A percentile compares a stretch with the other conserved stretches of the same genome.
Evolutionary conservation across 345 rosid species (phyloP).

Genomic region (Camelina neglecta): DNA sequence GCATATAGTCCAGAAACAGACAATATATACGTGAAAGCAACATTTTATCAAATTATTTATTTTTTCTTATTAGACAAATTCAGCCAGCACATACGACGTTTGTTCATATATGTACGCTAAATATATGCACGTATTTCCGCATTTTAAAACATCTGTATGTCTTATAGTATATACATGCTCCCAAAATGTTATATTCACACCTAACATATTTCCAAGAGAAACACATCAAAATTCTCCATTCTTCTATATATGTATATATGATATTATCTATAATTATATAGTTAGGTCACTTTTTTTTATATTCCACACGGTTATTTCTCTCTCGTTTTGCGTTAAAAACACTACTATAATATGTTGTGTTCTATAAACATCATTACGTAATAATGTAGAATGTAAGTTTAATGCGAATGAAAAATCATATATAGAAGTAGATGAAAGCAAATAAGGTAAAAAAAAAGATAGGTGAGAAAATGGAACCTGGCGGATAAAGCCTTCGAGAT

Average conservation of each 20-base stretch:
- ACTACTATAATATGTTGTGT: too few species aligned
- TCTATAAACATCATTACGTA: too few species aligned
- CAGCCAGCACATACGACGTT: conserved; percentile 36
- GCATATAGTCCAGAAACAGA: conserved; percentile 36
- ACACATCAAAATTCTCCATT: not conserved
- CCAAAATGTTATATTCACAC: conserved; percentile 4
- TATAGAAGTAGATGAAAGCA: not conserved
- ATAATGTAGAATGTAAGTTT: not conserved
- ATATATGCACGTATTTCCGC: not conserved
- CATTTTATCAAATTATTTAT: conserved; percentile 29
- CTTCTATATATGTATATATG: not conserved
- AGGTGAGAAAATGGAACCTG: conserved; percentile 59
- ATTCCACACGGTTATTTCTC: not conserved
- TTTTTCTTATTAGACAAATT: conserved; percentile 9
- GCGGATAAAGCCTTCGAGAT: conserved; percentile 92
- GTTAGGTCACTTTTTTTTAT: not conserved
- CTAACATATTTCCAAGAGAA: not conserved
- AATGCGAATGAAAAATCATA: not conserved
- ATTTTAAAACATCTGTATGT: not conserved
- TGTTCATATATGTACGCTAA: conserved; percentile 31
- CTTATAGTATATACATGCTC: not conserved
- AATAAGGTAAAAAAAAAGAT: not conserved
- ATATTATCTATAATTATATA: not conserved
- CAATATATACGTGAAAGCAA: conserved; percentile 44
- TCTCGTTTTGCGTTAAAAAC: not conserved